phyloP scores from a whole-genome alignment of 2,329 filamentous ascomycete genomes.

The Apiospora marii region DNA sequence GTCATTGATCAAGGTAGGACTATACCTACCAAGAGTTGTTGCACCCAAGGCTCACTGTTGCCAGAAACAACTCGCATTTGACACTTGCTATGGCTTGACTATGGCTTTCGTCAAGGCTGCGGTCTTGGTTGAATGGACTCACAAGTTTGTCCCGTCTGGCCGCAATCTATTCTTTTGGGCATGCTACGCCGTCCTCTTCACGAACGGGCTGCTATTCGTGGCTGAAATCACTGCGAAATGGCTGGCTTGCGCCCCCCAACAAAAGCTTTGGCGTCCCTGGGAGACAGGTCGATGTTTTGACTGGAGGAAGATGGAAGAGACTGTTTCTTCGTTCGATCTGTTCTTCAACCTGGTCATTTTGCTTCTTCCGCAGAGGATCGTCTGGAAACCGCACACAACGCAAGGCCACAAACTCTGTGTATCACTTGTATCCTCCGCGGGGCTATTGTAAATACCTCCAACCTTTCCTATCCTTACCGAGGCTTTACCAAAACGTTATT shows the following conservation, averaged over 20 bases:
- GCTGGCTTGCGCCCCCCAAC: neutral
- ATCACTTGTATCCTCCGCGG: conserved; percentile 28
- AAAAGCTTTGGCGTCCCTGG: neutral
- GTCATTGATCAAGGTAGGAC: conserved; percentile 9
- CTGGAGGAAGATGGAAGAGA: neutral
- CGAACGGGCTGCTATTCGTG: neutral
- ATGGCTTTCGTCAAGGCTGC: conserved; percentile 6
- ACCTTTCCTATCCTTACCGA: fast-evolving
- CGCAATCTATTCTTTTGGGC: neutral
- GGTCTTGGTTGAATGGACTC: neutral
- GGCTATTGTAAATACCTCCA: conserved; percentile 28
- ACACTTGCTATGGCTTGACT: conserved; percentile 11
- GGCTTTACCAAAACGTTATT: neutral
- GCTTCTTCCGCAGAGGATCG: conserved; percentile 28
- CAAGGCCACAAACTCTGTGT: conserved; percentile 29
- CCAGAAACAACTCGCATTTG: neutral
- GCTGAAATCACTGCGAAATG: neutral
- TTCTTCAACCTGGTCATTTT: conserved; percentile 29
- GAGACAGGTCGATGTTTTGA: neutral
- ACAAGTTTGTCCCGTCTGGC: neutral
- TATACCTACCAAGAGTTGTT: neutral
- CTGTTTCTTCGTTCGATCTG: conserved; percentile 28
- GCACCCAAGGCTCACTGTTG: neutral
- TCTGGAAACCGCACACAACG: conserved; percentile 28
- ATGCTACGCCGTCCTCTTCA: neutral